phyloP scores from a whole-genome alignment of 768 basidiomycete species.

The Tephrocybe sp. region DNA sequence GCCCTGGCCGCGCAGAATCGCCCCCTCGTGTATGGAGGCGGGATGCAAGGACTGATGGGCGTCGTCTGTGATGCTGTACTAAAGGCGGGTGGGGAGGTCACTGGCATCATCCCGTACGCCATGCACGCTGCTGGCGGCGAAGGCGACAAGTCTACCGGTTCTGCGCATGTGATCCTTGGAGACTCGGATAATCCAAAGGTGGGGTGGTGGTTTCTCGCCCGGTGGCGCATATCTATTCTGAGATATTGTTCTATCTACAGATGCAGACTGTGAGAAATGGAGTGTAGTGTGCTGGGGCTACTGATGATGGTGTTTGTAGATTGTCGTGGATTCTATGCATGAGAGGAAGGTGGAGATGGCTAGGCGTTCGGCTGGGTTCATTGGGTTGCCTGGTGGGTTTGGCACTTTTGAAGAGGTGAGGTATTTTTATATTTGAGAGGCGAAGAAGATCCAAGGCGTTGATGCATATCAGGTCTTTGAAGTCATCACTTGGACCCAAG shows the following conservation, averaged over 20 bases:
- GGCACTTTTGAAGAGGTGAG: conserved; percentile 93
- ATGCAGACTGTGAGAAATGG: conserved; percentile 13
- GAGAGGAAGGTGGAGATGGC: conserved; percentile 94
- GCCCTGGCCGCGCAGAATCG: conserved; percentile 63
- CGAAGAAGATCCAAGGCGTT: neutral
- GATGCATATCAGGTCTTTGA: conserved; percentile 67
- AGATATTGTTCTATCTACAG: neutral
- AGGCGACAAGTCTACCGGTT: conserved; percentile 42
- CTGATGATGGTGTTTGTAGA: conserved; percentile 33
- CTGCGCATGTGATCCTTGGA: conserved; percentile 13
- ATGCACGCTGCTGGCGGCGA: conserved; percentile 71
- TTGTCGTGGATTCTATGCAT: conserved; percentile 82
- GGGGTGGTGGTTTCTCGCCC: neutral
- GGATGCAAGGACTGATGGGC: conserved; percentile 85
- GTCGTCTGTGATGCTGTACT: conserved; percentile 66
- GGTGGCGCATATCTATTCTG: neutral
- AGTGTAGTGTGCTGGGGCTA: neutral
- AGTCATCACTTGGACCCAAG: conserved; percentile 92
- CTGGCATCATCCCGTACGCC: conserved; percentile 77
- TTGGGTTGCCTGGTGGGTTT: conserved; percentile 90
- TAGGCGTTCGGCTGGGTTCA: conserved; percentile 71
- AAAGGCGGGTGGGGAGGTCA: conserved; percentile 67
- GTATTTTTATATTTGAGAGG: neutral
- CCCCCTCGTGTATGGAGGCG: conserved; percentile 87
- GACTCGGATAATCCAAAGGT: conserved; percentile 28